Evolutionary conservation across 73 alveolate genomes (phyloP), one percentile per base, ranked within the genome.

Genomic region (Paramecium sonneborni): DNA sequence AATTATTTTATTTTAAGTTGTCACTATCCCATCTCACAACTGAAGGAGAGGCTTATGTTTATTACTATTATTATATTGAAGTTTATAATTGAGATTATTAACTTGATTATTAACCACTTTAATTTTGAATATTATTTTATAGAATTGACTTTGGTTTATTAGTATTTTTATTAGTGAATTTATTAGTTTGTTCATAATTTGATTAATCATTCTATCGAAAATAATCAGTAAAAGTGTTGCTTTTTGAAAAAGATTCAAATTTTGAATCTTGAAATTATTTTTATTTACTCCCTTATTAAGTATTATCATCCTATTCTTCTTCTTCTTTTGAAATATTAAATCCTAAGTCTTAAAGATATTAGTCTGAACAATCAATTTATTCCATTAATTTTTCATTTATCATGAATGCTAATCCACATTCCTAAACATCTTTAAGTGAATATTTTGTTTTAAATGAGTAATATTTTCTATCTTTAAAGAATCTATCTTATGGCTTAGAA

Each of bases 391-490:
- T 62, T 26, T 62, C 84, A 12, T 79, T 79, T 8, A 79, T 41
- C 55, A 79, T 79, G 18, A 79, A 46, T 12, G 90, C 90, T 23
- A 79, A 79, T 43, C 62, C 90, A 46, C 90, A 39, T 79, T 79
- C 90, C 10, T 79, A 34, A 10, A 79, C 48, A 39, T 79, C 90
- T 30, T 39, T 43, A 7, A 43, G 18, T 6, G 44, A 39, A 43
- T 26, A 39, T 15, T 43, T 39, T 6, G 90, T 23, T 41, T 38
- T 23, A 24, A 30, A 79, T 6, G 44, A 30, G 18, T 41, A 43
- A 24, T 43, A 39, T 10, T 39, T 43, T 44, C 90, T 43, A 23
- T 79, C 69, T 23, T 30, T 12, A 44, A 10, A 79, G 8, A 39
- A 39, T 41, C 76, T 44, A 5, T 23, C n/a, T 79, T 79, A 79